phyloP scores from a whole-genome alignment of 106 monocot genomes.

The Dendrobium officinale region DNA sequence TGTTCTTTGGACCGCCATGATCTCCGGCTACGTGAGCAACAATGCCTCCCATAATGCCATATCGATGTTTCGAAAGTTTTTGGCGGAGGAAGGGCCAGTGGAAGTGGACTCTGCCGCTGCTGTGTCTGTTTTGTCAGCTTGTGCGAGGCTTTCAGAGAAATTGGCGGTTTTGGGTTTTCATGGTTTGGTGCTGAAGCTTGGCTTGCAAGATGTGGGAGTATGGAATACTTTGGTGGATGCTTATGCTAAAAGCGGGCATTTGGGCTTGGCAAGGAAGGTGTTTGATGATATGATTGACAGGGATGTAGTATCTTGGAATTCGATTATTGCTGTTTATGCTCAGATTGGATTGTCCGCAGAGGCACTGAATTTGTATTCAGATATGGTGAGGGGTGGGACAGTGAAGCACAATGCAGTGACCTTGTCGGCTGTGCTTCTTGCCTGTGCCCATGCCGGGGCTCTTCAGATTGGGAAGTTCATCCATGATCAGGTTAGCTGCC shows the following conservation, averaged over 20 bases:
- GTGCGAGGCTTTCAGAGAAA: constrained; percentile 33
- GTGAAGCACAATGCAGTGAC: constrained; percentile 46
- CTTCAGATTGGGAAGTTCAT: constrained; percentile 62
- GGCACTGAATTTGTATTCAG: constrained; percentile 49
- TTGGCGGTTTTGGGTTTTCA: constrained; percentile 31
- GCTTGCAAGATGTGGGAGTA: constrained; percentile 49
- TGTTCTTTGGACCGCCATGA: constrained; percentile 69
- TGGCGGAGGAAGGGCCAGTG: constrained; percentile 11
- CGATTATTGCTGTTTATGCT: constrained; percentile 69
- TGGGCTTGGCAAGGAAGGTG: constrained; percentile 43
- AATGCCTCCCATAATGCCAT: constrained; percentile 20
- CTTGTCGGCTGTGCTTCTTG: constrained; percentile 58
- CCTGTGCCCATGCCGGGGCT: constrained; percentile 72
- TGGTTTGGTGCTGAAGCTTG: constrained; percentile 44
- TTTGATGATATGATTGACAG: constrained; percentile 59
- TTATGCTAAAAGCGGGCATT: constrained; percentile 58
- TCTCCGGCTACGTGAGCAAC: constrained; percentile 47
- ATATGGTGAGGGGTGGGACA: constrained; percentile 30
- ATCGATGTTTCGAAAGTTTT: constrained; percentile 32
- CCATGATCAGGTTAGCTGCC: constrained; percentile 55
- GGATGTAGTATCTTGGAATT: constrained; percentile 84
- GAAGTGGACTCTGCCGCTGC: constrained; percentile 42
- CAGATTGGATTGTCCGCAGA: constrained; percentile 57
- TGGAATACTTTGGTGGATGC: constrained; percentile 75
- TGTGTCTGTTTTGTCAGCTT: constrained; percentile 51